phyloP scores from a whole-genome alignment of 2,329 filamentous ascomycete species.

The Apiospora malaysiana region DNA sequence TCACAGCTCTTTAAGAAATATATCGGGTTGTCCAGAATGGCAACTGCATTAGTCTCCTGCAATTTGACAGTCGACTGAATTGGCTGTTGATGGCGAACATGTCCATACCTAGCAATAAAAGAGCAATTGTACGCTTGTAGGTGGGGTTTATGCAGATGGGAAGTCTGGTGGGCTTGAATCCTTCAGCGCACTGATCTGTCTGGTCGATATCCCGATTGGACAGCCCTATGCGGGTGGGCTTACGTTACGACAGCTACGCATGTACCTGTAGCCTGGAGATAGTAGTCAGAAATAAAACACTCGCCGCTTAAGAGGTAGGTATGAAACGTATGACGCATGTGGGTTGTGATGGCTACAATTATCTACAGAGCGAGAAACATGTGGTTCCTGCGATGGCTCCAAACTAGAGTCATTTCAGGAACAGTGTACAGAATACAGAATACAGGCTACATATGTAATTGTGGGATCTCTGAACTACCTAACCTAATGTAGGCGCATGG shows the following conservation, averaged over 20 bases:
- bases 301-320: not conserved
- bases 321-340: not conserved
- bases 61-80: not conserved
- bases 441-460: not conserved
- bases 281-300: not conserved
- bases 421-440: not conserved
- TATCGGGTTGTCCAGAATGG: not conserved
- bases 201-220: slow-evolving; percentile 6
- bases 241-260: not conserved
- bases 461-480: too few relatives aligned
- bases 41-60: not conserved
- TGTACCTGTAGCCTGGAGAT: not conserved
- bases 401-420: too few relatives aligned
- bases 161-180: not conserved
- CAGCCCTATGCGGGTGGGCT: slow-evolving; percentile 18
- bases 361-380: not conserved
- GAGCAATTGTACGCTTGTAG: not conserved
- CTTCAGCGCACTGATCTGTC: not conserved
- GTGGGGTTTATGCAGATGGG: slow-evolving; percentile 1
- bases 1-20: not conserved
- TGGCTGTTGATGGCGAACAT: not conserved
- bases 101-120: not conserved
- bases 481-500: too few relatives aligned
- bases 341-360: not conserved
- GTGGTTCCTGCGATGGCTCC: too few relatives aligned